Evolutionary conservation across 306 rosid species (phyloP), one percentile per base, ranked within the genome.

Genomic region (Fagus sylvatica): DNA sequence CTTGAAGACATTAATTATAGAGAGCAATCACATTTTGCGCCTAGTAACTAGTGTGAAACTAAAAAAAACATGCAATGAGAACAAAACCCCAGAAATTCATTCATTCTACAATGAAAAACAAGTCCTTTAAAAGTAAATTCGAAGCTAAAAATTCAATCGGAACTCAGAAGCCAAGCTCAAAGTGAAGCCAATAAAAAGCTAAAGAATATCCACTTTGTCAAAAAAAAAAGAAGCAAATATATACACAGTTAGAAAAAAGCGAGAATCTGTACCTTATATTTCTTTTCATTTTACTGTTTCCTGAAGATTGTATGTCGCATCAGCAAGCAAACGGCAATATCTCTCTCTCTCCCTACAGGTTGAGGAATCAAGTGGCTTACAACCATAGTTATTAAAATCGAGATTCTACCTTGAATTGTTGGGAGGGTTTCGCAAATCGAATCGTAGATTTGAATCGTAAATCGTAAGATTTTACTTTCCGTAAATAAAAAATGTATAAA

Each of bases 251-350:
- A 19, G 32, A 42, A 13, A 46, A 46, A 74, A 54, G 41, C 22
- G 7, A 46, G 42, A 16, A 16, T 36, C 71, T 6, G 48, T 66
- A 65, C 71, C 71, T 37, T 17, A 65, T 6, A 15, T 65, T 37
- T 39, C 9, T 65, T 65, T 65, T 65, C 40, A 17, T 39, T 65
- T 65, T 8, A 33, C 36, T 12, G 28, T 65, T 17, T 16, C 49
- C n/a, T 7, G 49, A 39, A 65, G 32, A 16, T 17, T 55, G 46
- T 76, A 56, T 65, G 54, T 66, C 48, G 65, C 55, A 76, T 36
- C 57, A 68, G 76, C n/a, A n/a, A n/a, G n/a, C n/a, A n/a, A n/a
- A n/a, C n/a, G n/a, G n/a, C 46, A 42, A 57, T 61, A 66, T 43
- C 6, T 36, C 30, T 6, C 37, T 51, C 71, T n/a, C 54, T 75